These are phyloP conservation scores for Spathaspora sp. DNA, from an alignment of 805 yeast species.

Conservation along the genomic window DNA sequence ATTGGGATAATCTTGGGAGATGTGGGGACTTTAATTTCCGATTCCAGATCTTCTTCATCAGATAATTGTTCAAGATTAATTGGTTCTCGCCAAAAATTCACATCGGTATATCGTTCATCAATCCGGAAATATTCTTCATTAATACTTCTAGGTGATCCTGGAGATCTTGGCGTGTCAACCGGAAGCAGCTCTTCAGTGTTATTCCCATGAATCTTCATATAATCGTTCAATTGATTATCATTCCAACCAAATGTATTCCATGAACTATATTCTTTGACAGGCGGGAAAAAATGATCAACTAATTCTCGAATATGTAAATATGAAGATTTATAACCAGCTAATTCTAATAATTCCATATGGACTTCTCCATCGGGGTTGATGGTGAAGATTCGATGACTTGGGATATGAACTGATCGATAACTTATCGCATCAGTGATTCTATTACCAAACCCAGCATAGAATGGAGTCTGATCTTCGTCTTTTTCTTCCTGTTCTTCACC, in stretches of 20 bases:
- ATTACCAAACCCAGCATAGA: constrained; percentile 97
- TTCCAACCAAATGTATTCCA: constrained; percentile 29
- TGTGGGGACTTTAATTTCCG: constrained; percentile 14
- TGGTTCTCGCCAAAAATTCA: constrained; percentile 90
- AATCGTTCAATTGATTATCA: constrained; percentile 31
- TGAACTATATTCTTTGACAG: constrained; percentile 38
- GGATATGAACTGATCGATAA: constrained; percentile 89
- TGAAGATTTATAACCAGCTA: constrained; percentile 88
- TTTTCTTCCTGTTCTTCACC: background rate
- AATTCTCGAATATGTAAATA: constrained; percentile 88
- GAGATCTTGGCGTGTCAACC: constrained; percentile 14
- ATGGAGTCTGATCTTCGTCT: constrained; percentile 52
- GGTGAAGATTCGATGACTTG: constrained; percentile 90
- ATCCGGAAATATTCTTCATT: constrained; percentile 34
- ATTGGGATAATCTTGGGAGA: background rate
- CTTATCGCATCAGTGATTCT: constrained; percentile 95
- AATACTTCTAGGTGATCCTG: constrained; percentile 20
- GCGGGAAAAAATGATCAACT: constrained; percentile 97
- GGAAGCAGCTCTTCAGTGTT: background rate
- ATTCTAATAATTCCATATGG: constrained; percentile 90
- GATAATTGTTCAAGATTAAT: constrained; percentile 58
- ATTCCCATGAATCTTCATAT: constrained; percentile 15
- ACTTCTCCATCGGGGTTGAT: constrained; percentile 97
- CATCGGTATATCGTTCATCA: constrained; percentile 74
- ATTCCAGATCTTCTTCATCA: constrained; percentile 29